These are phyloP conservation scores for Pythium utonaiense DNA, from an alignment of 352 stramenopile species.

Conservation along the genomic window DNA sequence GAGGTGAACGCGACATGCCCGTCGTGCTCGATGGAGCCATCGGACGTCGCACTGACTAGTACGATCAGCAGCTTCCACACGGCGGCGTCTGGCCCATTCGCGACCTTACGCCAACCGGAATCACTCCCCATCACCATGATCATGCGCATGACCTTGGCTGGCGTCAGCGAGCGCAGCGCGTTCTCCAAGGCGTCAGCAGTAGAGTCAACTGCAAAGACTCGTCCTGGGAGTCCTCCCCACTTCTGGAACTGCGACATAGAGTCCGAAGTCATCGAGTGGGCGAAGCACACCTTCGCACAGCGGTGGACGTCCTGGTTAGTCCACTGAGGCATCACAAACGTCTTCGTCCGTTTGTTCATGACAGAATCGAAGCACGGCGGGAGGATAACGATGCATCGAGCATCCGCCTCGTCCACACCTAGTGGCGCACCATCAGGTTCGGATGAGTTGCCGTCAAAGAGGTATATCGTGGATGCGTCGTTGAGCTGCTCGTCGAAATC, in stretches of 20 bases:
- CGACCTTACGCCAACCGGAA: neutral
- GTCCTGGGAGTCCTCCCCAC: slow-evolving; percentile 17
- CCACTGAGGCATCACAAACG: slow-evolving; percentile 20
- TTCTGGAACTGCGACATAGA: slow-evolving; percentile 1
- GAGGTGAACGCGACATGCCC: slow-evolving; percentile 20
- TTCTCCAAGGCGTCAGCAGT: slow-evolving; percentile 1
- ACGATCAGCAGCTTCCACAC: slow-evolving; percentile 12
- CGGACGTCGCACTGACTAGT: neutral
- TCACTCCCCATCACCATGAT: neutral
- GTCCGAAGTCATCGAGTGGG: neutral
- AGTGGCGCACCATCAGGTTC: neutral
- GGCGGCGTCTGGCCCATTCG: neutral
- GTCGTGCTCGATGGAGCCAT: neutral
- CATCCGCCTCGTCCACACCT: neutral
- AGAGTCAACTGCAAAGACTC: slow-evolving; percentile 5
- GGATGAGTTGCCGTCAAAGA: slow-evolving; percentile 9
- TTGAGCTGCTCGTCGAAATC: slow-evolving; percentile 11
- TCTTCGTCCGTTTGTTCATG: slow-evolving; percentile 6
- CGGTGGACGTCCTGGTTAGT: neutral
- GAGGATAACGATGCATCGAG: slow-evolving; percentile 2
- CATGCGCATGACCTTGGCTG: neutral
- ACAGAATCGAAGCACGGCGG: neutral
- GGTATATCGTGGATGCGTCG: slow-evolving; percentile 7
- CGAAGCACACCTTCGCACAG: slow-evolving; percentile 7
- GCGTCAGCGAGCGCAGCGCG: slow-evolving; percentile 1